phyloP scores from a whole-genome alignment of 2,329 filamentous ascomycete species.

The Colletotrichum lentis region DNA sequence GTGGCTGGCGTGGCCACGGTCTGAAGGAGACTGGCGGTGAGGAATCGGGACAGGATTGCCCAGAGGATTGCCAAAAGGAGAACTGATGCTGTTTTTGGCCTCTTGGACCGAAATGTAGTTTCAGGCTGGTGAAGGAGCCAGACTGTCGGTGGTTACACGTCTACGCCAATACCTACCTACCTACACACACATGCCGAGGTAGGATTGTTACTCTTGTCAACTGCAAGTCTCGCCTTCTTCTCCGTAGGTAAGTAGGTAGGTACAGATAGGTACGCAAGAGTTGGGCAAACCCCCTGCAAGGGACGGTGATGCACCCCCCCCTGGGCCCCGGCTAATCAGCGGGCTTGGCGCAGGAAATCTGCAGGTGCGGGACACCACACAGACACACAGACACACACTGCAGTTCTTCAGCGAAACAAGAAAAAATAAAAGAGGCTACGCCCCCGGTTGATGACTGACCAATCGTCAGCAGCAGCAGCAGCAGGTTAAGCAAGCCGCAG shows the following conservation, averaged over 20 bases:
- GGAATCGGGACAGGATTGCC: neutral
- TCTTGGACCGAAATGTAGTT: constrained; percentile 2
- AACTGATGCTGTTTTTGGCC: no score
- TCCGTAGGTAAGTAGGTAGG: no score
- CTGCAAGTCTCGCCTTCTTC: neutral
- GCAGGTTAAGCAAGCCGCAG: neutral
- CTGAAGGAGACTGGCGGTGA: constrained; percentile 11
- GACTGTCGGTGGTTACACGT: neutral
- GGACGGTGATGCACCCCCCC: neutral
- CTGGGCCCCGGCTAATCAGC: neutral
- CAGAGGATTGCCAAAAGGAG: neutral
- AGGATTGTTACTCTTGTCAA: neutral
- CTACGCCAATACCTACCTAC: no score
- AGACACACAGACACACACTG: no score
- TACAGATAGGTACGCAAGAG: no score
- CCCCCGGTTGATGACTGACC: neutral
- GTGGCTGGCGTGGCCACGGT: neutral
- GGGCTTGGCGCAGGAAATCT: constrained; percentile 13
- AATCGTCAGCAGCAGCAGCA: neutral
- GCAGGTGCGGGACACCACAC: neutral
- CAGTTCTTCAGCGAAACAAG: constrained; percentile 1
- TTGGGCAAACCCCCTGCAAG: neutral
- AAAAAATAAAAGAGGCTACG: neutral
- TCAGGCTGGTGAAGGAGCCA: constrained; percentile 2
- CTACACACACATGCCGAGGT: neutral